These are phyloP conservation scores for Xerocomus spinulosus DNA, from an alignment of 768 basidiomycete genomes.

Conservation along the genomic window DNA sequence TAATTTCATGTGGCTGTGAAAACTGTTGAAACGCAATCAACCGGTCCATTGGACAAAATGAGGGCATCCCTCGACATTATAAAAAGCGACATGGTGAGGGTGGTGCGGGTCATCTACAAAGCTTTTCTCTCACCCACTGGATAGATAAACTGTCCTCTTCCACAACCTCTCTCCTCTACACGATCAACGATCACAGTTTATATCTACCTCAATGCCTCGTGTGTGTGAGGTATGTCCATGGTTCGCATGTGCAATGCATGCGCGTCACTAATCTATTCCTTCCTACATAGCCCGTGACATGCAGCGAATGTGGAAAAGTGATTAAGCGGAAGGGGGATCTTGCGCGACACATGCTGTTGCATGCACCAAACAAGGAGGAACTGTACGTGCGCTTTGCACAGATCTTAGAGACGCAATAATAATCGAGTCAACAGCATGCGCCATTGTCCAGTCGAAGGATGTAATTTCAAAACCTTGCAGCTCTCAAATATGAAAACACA, in stretches of 20 bases:
- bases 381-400: conserved; percentile 18
- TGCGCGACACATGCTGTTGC: conserved; percentile 24
- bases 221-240: not conserved
- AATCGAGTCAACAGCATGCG: conserved; percentile 20
- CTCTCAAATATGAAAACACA: conserved; percentile 26
- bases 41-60: conserved; percentile 10
- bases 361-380: conserved; percentile 18
- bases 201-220: too few relatives aligned
- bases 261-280: not conserved
- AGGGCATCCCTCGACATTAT: conserved; percentile 9
- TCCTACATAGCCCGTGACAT: conserved; percentile 8
- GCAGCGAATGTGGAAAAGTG: conserved; percentile 9
- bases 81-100: conserved; percentile 17
- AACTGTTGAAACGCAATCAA: conserved; percentile 26
- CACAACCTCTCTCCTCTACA: not conserved
- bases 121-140: not conserved
- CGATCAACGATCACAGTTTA: too few relatives aligned
- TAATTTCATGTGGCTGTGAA: conserved; percentile 19
- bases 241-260: not conserved
- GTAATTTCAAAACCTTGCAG: conserved; percentile 24
- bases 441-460: conserved; percentile 18
- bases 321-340: conserved; percentile 27
- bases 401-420: not conserved
- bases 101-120: conserved; percentile 1
- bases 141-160: not conserved